phyloP scores from a whole-genome alignment of 768 basidiomycete genomes.

The Mycena latifolia region DNA sequence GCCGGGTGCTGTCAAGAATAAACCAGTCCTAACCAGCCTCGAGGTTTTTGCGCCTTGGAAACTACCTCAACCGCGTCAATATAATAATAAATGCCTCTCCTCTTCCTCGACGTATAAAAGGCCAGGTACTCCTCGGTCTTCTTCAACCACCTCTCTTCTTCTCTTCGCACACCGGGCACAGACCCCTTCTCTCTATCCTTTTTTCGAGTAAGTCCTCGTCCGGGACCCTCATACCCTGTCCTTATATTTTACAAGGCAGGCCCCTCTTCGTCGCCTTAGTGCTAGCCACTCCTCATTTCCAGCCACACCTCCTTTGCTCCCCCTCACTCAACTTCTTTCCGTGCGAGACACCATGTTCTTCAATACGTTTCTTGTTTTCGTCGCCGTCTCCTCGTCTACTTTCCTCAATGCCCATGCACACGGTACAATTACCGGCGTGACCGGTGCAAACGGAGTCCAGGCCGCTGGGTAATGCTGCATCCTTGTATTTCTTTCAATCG shows the following conservation, averaged over 20 bases:
- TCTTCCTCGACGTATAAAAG: slow-evolving; percentile 24
- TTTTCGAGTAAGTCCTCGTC: slow-evolving; percentile 16
- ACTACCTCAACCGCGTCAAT: background rate
- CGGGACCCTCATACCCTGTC: background rate
- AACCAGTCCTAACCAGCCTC: too few relatives aligned
- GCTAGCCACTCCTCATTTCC: slow-evolving; percentile 29
- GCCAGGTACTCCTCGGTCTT: slow-evolving; percentile 4
- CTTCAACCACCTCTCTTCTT: slow-evolving; percentile 33
- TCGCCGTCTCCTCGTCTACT: slow-evolving; percentile 18
- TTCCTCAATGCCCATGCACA: slow-evolving; percentile 30
- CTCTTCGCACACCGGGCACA: slow-evolving; percentile 28
- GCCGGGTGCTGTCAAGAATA: slow-evolving; percentile 12
- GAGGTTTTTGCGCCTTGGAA: background rate
- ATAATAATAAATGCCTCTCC: slow-evolving; percentile 7
- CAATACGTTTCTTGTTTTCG: slow-evolving; percentile 27
- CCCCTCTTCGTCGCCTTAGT: slow-evolving; percentile 17
- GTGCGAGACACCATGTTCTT: slow-evolving; percentile 37
- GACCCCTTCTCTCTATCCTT: slow-evolving; percentile 25
- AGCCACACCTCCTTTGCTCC: slow-evolving; percentile 5
- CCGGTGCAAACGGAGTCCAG: slow-evolving; percentile 32
- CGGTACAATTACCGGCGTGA: slow-evolving; percentile 33
- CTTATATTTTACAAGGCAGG: slow-evolving; percentile 14
- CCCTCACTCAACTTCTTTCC: slow-evolving; percentile 18
- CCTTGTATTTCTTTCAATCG: background rate
- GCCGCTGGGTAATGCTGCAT: slow-evolving; percentile 10